A percentile compares a stretch with the other conserved stretches of the same genome.
These are phyloP conservation scores for Phoma herbarum DNA, from an alignment of 2,329 filamentous ascomycete species.

Conservation along the genomic window DNA sequence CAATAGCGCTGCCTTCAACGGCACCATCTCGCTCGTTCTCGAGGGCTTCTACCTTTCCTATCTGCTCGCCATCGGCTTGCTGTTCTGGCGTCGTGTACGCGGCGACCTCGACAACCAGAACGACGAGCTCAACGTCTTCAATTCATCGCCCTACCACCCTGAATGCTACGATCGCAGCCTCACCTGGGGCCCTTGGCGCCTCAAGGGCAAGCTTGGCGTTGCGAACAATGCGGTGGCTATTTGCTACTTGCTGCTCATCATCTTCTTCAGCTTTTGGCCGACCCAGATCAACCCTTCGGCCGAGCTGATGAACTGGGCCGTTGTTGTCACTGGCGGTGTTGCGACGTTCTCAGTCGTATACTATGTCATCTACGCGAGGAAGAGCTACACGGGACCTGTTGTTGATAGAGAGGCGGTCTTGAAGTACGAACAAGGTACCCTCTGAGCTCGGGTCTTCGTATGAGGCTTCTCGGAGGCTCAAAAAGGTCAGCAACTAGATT, in stretches of 20 bases:
- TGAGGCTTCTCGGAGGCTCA: not conserved
- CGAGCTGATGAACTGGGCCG: conserved; percentile 46
- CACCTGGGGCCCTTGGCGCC: conserved; percentile 47
- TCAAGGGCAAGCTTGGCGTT: conserved; percentile 41
- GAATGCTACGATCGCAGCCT: conserved; percentile 35
- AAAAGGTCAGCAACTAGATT: not conserved
- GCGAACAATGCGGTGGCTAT: conserved; percentile 46
- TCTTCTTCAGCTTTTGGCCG: conserved; percentile 51
- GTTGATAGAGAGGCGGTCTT: conserved; percentile 39
- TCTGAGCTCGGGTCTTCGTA: not conserved
- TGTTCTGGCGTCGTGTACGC: conserved; percentile 48
- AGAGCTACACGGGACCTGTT: conserved; percentile 46
- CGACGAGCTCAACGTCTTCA: conserved; percentile 36
- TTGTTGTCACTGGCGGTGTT: conserved; percentile 44
- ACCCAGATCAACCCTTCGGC: conserved; percentile 27
- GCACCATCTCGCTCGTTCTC: conserved; percentile 47
- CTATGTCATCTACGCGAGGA: conserved; percentile 42
- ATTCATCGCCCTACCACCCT: conserved; percentile 25
- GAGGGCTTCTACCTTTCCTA: conserved; percentile 51
- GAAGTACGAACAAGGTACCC: not conserved
- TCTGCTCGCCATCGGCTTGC: conserved; percentile 42
- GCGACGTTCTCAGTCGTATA: conserved; percentile 43
- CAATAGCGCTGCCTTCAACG: conserved; percentile 52
- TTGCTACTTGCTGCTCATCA: conserved; percentile 44
- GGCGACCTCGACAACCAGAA: conserved; percentile 41